These are phyloP conservation scores for Alternaria triticina DNA, from an alignment of 2,329 filamentous ascomycete genomes.

Conservation along the genomic window DNA sequence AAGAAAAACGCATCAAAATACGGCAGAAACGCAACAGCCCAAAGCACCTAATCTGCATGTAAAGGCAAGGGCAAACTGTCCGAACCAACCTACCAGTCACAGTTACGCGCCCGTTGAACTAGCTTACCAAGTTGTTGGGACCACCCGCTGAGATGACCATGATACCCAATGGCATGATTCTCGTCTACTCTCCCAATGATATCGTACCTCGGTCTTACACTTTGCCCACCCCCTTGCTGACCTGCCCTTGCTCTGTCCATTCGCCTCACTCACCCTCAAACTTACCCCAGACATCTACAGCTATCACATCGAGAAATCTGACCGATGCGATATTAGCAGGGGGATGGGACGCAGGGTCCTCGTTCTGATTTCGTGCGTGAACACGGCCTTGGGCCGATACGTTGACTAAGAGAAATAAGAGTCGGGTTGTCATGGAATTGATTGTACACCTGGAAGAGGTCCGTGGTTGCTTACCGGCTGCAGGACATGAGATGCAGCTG, in stretches of 20 bases:
- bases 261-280: background rate
- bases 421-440: background rate
- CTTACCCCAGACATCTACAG: background rate
- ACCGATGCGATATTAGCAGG: background rate
- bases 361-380: background rate
- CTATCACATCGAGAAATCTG: background rate
- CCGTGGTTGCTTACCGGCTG: background rate
- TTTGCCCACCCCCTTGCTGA: background rate
- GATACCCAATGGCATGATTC: background rate
- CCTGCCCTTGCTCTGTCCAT: background rate
- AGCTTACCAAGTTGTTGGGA: background rate
- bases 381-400: background rate
- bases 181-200: background rate
- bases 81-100: background rate
- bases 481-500: background rate
- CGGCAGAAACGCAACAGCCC: background rate
- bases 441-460: background rate
- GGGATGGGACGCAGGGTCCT: background rate
- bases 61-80: background rate
- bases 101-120: conserved; percentile 1
- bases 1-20: background rate
- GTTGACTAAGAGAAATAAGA: background rate
- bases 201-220: background rate
- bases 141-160: background rate
- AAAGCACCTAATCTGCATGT: background rate